Evolutionary conservation across 208 protist species (phyloP).

Genomic region (Acanthamoeba sp.): DNA sequence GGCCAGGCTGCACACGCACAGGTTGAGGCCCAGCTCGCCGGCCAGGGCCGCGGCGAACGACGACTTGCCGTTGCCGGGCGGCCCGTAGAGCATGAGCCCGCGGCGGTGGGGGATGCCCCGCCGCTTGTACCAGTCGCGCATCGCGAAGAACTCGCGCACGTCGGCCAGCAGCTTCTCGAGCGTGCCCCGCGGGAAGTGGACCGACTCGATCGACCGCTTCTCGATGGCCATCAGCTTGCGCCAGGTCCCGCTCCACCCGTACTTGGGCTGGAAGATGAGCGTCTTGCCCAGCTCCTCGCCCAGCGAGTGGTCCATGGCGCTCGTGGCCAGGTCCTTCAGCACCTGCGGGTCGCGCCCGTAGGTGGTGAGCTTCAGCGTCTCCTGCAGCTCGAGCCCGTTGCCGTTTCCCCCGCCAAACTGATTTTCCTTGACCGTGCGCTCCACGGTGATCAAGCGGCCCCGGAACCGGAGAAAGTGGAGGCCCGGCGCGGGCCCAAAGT

Average conservation of each 20-base stretch:
- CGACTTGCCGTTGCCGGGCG: too few relatives aligned
- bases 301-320: too few relatives aligned
- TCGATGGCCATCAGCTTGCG: neutral
- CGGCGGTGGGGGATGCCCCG: neutral
- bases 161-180: neutral
- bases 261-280: too few relatives aligned
- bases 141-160: conserved; percentile 12
- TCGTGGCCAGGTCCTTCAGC: too few relatives aligned
- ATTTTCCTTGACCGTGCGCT: neutral
- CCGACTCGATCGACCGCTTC: neutral
- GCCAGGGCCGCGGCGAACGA: conserved; percentile 89
- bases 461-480: neutral
- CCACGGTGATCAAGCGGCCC: neutral
- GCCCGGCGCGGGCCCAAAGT: neutral
- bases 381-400: conserved; percentile 8
- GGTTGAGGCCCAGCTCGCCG: conserved; percentile 93
- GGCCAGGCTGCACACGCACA: conserved; percentile 91
- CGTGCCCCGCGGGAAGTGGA: neutral
- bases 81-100: too few relatives aligned
- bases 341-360: neutral
- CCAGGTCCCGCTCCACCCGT: too few relatives aligned
- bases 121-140: neutral
- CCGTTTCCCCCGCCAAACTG: neutral
- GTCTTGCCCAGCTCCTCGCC: too few relatives aligned
- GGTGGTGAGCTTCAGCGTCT: conserved; percentile 14